Evolutionary conservation across 495 filamentous ascomycete species (phyloP).

Genomic region (Aspergillus taichungensis): DNA sequence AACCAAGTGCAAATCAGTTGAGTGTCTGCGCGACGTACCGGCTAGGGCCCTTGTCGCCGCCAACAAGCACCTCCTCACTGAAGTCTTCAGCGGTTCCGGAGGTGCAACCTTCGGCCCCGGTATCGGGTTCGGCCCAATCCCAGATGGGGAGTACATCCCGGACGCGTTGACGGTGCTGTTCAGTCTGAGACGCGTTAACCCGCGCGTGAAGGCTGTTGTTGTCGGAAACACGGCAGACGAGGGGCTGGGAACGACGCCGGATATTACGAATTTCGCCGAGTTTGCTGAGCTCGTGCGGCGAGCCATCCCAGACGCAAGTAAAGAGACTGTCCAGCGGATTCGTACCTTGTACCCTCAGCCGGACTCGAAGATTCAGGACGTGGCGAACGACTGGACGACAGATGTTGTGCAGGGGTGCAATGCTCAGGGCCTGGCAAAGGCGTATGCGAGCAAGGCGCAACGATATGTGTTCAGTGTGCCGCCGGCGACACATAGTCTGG

Average conservation of each 20-base stretch:
- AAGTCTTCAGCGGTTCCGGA: not conserved
- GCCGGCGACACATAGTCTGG: slow-evolving; percentile 40
- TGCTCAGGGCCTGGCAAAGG: slow-evolving; percentile 35
- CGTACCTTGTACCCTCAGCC: slow-evolving; percentile 32
- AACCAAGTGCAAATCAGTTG: slow-evolving; percentile 29
- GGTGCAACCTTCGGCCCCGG: not conserved
- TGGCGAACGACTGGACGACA: slow-evolving; percentile 13
- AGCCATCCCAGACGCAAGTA: not conserved
- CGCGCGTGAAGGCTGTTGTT: slow-evolving; percentile 11
- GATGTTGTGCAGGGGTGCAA: slow-evolving; percentile 47
- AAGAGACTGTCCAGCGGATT: slow-evolving; percentile 43
- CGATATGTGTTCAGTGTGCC: slow-evolving; percentile 47
- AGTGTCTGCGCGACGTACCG: slow-evolving; percentile 29
- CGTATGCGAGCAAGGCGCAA: slow-evolving; percentile 38
- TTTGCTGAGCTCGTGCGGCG: not conserved
- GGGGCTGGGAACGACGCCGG: slow-evolving; percentile 37
- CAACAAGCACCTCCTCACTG: not conserved
- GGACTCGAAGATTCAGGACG: slow-evolving; percentile 28
- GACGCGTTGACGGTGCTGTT: not conserved
- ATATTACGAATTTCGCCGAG: slow-evolving; percentile 38
- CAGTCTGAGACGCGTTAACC: not conserved
- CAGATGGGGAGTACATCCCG: not conserved
- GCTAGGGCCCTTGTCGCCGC: slow-evolving; percentile 26
- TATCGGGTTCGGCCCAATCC: not conserved
- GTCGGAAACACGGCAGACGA: slow-evolving; percentile 20